Conservation (phyloP, 139 green algal species). For the Auxenochlorella protothecoides region DNA sequence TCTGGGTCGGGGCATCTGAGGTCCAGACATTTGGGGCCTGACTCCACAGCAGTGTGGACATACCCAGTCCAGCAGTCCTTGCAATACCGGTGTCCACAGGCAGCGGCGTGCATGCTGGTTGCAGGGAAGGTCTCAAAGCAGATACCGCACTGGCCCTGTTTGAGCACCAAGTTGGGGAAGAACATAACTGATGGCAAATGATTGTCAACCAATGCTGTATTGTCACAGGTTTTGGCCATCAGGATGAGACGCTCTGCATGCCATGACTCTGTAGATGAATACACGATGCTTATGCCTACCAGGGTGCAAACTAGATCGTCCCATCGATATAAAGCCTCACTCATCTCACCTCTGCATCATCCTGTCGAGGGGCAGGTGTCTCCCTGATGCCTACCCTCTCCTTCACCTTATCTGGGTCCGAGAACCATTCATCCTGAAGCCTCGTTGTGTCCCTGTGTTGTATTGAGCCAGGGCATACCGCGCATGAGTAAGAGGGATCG, state of each 20-base stretch:
- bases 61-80: slow-evolving; percentile 64
- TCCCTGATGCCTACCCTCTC: slow-evolving; percentile 37
- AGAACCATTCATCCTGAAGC: slow-evolving; percentile 86
- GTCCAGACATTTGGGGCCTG: slow-evolving; percentile 42
- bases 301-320: too few relatives aligned
- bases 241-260: too few relatives aligned
- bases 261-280: too few relatives aligned
- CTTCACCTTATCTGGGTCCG: slow-evolving; percentile 58
- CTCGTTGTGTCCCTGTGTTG: slow-evolving; percentile 56
- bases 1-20: slow-evolving; percentile 54
- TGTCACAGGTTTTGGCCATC: too few relatives aligned
- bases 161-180: neutral
- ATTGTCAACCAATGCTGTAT: too few relatives aligned
- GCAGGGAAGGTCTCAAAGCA: slow-evolving; percentile 75
- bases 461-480: neutral
- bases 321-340: too few relatives aligned
- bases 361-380: neutral
- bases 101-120: slow-evolving; percentile 33
- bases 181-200: too few relatives aligned
- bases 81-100: slow-evolving; percentile 69
- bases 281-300: too few relatives aligned
- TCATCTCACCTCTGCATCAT: too few relatives aligned
- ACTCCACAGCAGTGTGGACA: slow-evolving; percentile 30
- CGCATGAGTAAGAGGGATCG: neutral
- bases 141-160: slow-evolving; percentile 65